These are phyloP conservation scores for Fistulinella cinereoalba DNA, from an alignment of 1,284 basidiomycete genomes.

Conservation along the genomic window DNA sequence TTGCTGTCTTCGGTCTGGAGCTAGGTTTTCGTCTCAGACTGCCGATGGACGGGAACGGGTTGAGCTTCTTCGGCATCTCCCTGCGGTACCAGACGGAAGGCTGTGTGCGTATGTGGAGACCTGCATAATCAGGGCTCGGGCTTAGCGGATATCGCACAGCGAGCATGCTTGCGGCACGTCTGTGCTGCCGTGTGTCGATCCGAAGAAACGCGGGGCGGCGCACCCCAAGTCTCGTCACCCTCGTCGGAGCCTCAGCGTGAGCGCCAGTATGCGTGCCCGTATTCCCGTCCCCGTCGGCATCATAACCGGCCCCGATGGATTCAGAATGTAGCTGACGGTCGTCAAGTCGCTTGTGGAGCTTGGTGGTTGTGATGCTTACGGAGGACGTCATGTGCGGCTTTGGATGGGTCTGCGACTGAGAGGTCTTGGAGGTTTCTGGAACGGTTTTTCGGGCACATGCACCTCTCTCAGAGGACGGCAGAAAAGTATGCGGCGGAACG, in stretches of 20 bases:
- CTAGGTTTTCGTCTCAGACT: background rate
- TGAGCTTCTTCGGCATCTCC: constrained; percentile 2
- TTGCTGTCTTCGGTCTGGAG: background rate
- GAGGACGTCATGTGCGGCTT: background rate
- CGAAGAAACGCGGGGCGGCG: constrained; percentile 20
- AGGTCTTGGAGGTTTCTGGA: constrained; percentile 14
- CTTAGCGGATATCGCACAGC: constrained; percentile 4
- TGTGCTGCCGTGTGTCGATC: constrained; percentile 26
- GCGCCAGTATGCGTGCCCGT: background rate
- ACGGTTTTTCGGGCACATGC: too few relatives aligned
- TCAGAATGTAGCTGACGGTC: background rate
- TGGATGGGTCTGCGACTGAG: constrained; percentile 2
- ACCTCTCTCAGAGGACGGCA: constrained; percentile 9
- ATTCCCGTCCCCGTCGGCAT: constrained; percentile 23
- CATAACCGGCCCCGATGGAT: constrained; percentile 21
- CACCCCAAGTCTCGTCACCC: background rate
- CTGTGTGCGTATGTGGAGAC: background rate
- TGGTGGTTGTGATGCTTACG: background rate
- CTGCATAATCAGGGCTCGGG: background rate
- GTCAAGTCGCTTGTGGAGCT: background rate
- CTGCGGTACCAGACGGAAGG: too few relatives aligned
- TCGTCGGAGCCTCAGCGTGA: background rate
- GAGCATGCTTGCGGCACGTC: constrained; percentile 25
- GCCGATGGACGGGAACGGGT: constrained; percentile 1
- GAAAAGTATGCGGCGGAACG: constrained; percentile 15